Evolutionary conservation across 1,139 yeast species (phyloP), one percentile per base, ranked within the genome.

Genomic region (Torulaspora globosa): DNA sequence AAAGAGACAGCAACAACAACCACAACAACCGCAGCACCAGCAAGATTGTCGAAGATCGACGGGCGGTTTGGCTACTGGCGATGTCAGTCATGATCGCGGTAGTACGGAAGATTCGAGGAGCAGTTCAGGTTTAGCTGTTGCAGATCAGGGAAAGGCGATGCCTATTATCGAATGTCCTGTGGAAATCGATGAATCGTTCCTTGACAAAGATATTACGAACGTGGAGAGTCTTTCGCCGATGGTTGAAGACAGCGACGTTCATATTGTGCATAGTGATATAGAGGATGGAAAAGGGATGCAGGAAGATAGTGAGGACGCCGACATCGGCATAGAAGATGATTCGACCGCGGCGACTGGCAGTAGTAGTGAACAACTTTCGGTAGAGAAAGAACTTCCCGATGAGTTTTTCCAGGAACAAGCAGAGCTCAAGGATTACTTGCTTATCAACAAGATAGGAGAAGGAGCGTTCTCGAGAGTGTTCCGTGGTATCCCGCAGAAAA

Each of bases 391-490:
- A 23, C 56, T 71, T 26, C 80, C 75, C 8, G 48, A 45, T 8
- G 42, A 34, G 14, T 36, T 24, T 24, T 55, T 46, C 31, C 42
- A 41, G 3, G 62, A 58, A 40, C 62, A 58, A 50, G 41, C 18
- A 9, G 60, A 57, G 36, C 37, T 58, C n/a, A 26, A 37, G 32
- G 55, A 54, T 11, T 69, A 66, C 51, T 51, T 54, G 33, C 44
- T 69, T 28, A 47, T 63, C 8, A 66, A 73, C 19, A 70, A 71
- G 49, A 67, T 83, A 7, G 89, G 88, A 1, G 90, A 85, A 62
- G 97, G 97, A 9, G 97, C 97, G 0, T 89, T 89, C 63, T 85
- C 95, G 6, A 75, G 79, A 14, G 97, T 90, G 8, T 56, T 53
- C 35, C 53, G 50, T 23, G 58, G 57, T 12, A 44, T 51, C n/a